Base-by-base conservation (phyloP, 306 rosid genomes). In the Comarum palustre region DNA sequence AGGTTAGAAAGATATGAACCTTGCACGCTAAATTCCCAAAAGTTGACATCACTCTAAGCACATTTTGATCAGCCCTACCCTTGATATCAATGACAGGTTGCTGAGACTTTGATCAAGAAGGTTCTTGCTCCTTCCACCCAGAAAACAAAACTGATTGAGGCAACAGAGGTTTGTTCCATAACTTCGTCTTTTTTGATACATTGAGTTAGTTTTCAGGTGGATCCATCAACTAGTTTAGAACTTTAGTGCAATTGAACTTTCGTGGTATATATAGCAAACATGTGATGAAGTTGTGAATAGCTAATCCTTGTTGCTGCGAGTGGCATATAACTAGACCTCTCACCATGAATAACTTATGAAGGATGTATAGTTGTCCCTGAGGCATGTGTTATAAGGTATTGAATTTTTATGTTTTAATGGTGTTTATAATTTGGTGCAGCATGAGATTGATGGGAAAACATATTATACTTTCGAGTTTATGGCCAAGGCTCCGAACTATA, bases 401-500 rank as follows among this genome's bases (percentile, higher is more conserved):
- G 64, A 19, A 59, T 43, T 68, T 36, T 68, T n/a, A 46, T 34
- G 45, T 2, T 34, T 34, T 51, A 42, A 8, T 22, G 46, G 71
- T 59, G 39, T 73, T 76, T 81, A 47, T 73, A 0, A 78, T 72
- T 60, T 82, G 54, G 9, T 77, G 36, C 96, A 95, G 99, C 88
- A 86, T 55, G 96, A 91, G 2, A 68, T 87, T 52, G 90, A 91
- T 20, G 99, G 99, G 58, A 92, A 77, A 90, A 71, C 86, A 47
- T 92, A 95, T 62, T 95, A 92, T 79, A 87, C 78, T 19, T 89
- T 95, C 29, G 99, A 95, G 87, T 95, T 91, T 68, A 29, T 85
- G 75, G 97, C 97, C 57, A 80, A 88, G 78, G 99, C 99, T 81
- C 96, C 97, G 59, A 95, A 95, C 80, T 95, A 74, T 67, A 95